Evolutionary conservation across 2,329 filamentous ascomycete species (phyloP), one percentile per base, ranked within the genome.

Genomic region (Helicocarpus griseus): DNA sequence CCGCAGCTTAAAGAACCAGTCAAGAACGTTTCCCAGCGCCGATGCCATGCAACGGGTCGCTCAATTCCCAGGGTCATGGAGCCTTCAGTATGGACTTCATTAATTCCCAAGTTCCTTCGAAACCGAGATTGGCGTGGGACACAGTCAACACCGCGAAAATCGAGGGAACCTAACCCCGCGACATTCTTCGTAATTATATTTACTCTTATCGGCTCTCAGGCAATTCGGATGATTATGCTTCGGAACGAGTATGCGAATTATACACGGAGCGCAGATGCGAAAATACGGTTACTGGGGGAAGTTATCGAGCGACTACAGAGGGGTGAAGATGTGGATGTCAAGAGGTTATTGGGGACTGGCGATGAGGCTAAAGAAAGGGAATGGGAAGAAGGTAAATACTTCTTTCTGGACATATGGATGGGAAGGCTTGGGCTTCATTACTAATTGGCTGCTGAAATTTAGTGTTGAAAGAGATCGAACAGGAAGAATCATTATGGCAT

Each of bases 181-280:
- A 89, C 84, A 0, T 91, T 89, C 63, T 93, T 84, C 67, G 87
- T 91, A 59, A 74, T 83, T 60, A 87, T 91, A 56, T 89, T 89
- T 62, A 74, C 89, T 38, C 77, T 97, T 56, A 91, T 97, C 57
- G 94, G 94, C 3, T 95, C 89, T 55, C 95, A 96, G 77, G 87
- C 91, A 13, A 96, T 98, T 60, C 87, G 96, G 62, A 87, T 93
- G 77, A 85, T 98, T 63, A 77, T 83, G 33, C 67, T 97, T 61
- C 85, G 84, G 61, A 87, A 86, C 60, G 84, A 90, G 48, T 86
- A 83, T 63, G 76, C 78, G 29, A 81, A 83, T 8, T 90, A 86
- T 60, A 81, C 77, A 63, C 81, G 90, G 48, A 82, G 83, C 58
- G 84, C 89, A 4, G 87, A 95, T 59, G 82, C 87, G 5, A 85